A percentile compares a stretch with the other conserved stretches of the same genome.
phyloP scores from a whole-genome alignment of 139 green algal species.

The Haematococcus sp. region DNA sequence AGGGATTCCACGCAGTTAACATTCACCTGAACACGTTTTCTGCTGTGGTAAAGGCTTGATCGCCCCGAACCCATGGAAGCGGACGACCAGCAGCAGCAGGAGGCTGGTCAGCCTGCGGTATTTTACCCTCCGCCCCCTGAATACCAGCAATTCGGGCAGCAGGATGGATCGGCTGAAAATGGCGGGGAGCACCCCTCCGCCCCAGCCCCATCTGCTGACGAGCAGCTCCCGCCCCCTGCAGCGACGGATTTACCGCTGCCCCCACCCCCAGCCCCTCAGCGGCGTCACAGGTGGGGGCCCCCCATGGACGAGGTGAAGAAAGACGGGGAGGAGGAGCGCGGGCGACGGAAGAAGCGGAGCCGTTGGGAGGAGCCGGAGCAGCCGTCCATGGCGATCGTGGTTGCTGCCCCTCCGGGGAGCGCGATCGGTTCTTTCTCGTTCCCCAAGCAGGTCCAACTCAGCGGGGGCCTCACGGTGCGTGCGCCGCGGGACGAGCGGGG shows the following conservation, averaged over 20 bases:
- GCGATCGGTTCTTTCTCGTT: slow-evolving; percentile 33
- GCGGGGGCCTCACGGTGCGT: slow-evolving; percentile 44
- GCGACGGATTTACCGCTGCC: not conserved
- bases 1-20: no score
- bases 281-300: slow-evolving; percentile 31
- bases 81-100: not conserved
- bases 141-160: not conserved
- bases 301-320: slow-evolving; percentile 14
- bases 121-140: not conserved
- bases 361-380: slow-evolving; percentile 45
- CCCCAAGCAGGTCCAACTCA: slow-evolving; percentile 49
- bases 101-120: not conserved
- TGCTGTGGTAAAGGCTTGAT: not conserved
- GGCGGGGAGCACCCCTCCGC: not conserved
- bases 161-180: not conserved
- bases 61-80: not conserved
- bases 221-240: no score
- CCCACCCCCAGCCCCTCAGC: slow-evolving; percentile 4
- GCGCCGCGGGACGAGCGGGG: not conserved
- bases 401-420: slow-evolving; percentile 8
- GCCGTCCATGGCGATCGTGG: slow-evolving; percentile 13
- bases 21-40: no score
- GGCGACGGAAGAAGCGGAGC: slow-evolving; percentile 42
- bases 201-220: no score
- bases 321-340: slow-evolving; percentile 8